Conservation (phyloP, 2,329 filamentous ascomycete genomes). For the Trichophyton schoenleinii region DNA sequence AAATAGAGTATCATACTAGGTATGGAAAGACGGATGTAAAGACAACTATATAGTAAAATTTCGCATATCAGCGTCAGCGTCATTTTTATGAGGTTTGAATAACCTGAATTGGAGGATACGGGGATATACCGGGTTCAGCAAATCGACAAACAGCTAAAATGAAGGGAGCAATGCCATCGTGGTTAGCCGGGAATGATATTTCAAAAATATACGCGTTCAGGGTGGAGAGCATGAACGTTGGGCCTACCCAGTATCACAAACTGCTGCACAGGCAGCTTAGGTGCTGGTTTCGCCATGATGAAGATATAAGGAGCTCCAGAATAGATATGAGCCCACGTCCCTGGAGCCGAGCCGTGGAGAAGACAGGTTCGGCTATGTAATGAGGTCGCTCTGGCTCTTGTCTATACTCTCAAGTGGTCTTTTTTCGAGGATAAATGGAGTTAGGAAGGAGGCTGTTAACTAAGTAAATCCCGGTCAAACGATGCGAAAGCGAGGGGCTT, state of each 20-base stretch:
- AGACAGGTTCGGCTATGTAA: not conserved
- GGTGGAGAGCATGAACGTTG: constrained; percentile 6
- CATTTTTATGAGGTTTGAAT: constrained; percentile 1
- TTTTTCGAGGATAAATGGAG: not conserved
- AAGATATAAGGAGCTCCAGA: too few species aligned
- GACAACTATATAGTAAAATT: constrained; percentile 27
- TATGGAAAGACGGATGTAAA: constrained; percentile 59
- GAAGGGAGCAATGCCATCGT: not conserved
- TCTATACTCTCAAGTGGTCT: too few species aligned
- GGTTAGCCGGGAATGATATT: constrained; percentile 18
- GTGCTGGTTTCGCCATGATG: constrained; percentile 15
- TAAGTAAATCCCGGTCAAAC: not conserved
- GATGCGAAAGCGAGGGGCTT: not conserved
- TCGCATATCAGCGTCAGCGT: constrained; percentile 11
- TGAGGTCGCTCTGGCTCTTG: too few species aligned
- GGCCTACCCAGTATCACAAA: constrained; percentile 60
- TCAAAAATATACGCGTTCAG: not conserved
- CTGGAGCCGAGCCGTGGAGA: not conserved
- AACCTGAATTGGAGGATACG: constrained; percentile 10
- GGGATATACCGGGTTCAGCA: constrained; percentile 52
- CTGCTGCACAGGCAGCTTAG: constrained; percentile 64
- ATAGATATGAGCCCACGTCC: not conserved
- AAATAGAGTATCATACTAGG: constrained; percentile 26
- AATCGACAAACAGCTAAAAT: constrained; percentile 59
- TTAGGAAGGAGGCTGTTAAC: not conserved